Evolutionary conservation across 139 green algal genomes (phyloP), one percentile per base, ranked within the genome.

Genomic region (Chlamydomonas sphaeroides): DNA sequence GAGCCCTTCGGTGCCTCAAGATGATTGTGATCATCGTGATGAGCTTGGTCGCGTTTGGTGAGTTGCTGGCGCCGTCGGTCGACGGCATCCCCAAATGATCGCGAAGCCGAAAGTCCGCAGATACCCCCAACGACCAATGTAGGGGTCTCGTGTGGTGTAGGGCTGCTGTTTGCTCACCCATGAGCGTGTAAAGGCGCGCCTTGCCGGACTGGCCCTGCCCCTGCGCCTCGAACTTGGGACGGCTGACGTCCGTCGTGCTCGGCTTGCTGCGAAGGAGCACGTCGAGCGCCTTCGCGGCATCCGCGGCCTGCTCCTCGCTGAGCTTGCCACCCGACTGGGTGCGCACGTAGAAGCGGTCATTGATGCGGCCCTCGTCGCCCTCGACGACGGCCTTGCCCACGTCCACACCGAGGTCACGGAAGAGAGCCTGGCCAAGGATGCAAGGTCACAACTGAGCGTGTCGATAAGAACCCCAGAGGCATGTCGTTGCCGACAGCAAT

Each of bases 291-390:
- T 87, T 89, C 41, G 97, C 78, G 36, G 89, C 88, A 14, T 92
- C 91, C 4, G 72, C 57, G 20, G 93, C 87, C 38, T 86, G 53
- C 5, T 57, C 67, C 8, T 93, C 80, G 18, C 67, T 88, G 48
- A 97, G 79, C 84, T 97, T 97, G 38, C 56, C 84, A 32, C 91
- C 92, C 11, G 76, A 71, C 8, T 49, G 39, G 5, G 88, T 84
- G 17, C 86, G 74, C 32, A 99, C 92, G 78, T 92, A 98, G 83
- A 99, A 99, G 26, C 71, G 91, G 90, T 98, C 95, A 25, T 86
- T 49, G 42, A 95, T 84, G 56, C 84, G 85, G 42, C 49, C 71
- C 35, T 89, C 79, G 41, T 86, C 81, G 49, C 53, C 84, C 36
- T 90, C 86, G 0, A 97, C 88, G 0, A 90, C 80, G 18, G 93